These are phyloP conservation scores for Lentinula sp. DNA, from an alignment of 768 basidiomycete species.

Conservation along the genomic window DNA sequence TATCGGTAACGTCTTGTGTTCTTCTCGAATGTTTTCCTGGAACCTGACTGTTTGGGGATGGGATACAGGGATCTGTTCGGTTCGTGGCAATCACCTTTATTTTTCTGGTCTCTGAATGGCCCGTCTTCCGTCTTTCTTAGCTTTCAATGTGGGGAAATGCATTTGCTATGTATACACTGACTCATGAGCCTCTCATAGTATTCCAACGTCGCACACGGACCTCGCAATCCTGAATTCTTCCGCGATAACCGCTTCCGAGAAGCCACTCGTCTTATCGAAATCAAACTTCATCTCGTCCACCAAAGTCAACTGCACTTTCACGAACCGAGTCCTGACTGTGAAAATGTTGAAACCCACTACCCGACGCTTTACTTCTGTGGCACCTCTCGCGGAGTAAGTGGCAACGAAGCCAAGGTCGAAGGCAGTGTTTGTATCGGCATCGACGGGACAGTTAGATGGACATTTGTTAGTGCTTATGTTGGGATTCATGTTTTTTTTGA, in stretches of 20 bases:
- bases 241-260: constrained; percentile 53
- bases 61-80: constrained; percentile 36
- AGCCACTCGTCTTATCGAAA: constrained; percentile 56
- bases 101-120: neutral
- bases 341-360: constrained; percentile 18
- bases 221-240: constrained; percentile 42
- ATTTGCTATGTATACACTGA: neutral
- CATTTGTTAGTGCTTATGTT: constrained; percentile 42
- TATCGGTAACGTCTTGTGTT: constrained; percentile 42
- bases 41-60: neutral
- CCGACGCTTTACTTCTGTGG: constrained; percentile 45
- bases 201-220: constrained; percentile 26
- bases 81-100: constrained; percentile 15
- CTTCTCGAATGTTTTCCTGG: neutral
- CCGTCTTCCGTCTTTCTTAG: constrained; percentile 17
- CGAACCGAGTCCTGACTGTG: neutral
- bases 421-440: constrained; percentile 44
- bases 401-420: constrained; percentile 37
- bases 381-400: constrained; percentile 33
- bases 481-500: neutral
- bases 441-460: constrained; percentile 45
- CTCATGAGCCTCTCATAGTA: constrained; percentile 18
- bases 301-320: constrained; percentile 4
- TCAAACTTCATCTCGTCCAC: constrained; percentile 40
- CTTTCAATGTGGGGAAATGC: constrained; percentile 38